Evolutionary conservation across 768 basidiomycete genomes (phyloP).

Genomic region (Rhodotorula babjevae): DNA sequence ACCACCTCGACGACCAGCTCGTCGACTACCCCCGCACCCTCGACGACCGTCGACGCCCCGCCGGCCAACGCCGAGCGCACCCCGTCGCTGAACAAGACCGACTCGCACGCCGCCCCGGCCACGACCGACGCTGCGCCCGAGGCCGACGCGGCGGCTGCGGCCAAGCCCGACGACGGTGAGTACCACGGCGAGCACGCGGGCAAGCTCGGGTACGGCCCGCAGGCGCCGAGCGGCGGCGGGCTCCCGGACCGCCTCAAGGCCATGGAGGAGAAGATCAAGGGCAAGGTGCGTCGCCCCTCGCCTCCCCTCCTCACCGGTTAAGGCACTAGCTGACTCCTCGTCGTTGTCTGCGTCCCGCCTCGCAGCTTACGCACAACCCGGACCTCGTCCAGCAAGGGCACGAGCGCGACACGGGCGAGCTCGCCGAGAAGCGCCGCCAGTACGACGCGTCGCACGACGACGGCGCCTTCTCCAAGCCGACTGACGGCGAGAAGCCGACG

Average conservation of each 20-base stretch:
- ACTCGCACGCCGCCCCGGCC: too few relatives aligned
- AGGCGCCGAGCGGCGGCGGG: constrained; percentile 13
- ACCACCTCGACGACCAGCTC: too few relatives aligned
- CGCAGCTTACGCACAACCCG: constrained; percentile 23
- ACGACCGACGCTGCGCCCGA: not conserved
- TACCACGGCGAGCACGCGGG: constrained; percentile 3
- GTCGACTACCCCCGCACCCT: too few relatives aligned
- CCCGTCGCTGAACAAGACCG: too few relatives aligned
- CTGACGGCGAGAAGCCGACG: not conserved
- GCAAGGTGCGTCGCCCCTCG: constrained; percentile 6
- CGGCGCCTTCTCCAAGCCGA: constrained; percentile 6
- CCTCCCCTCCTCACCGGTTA: not conserved
- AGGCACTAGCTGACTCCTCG: not conserved
- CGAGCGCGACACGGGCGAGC: constrained; percentile 14
- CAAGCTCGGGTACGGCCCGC: constrained; percentile 19
- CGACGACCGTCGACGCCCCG: too few relatives aligned
- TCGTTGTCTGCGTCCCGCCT: too few relatives aligned
- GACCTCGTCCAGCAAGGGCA: constrained; percentile 28
- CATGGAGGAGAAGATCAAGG: constrained; percentile 26
- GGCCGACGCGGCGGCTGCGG: not conserved
- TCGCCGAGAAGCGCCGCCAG: constrained; percentile 15
- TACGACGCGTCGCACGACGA: constrained; percentile 19
- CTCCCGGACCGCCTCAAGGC: constrained; percentile 21
- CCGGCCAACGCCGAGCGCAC: too few relatives aligned
- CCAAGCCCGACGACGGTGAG: not conserved